These are phyloP conservation scores for Globisporangium paddicum DNA, from an alignment of 352 stramenopile genomes.

Conservation along the genomic window DNA sequence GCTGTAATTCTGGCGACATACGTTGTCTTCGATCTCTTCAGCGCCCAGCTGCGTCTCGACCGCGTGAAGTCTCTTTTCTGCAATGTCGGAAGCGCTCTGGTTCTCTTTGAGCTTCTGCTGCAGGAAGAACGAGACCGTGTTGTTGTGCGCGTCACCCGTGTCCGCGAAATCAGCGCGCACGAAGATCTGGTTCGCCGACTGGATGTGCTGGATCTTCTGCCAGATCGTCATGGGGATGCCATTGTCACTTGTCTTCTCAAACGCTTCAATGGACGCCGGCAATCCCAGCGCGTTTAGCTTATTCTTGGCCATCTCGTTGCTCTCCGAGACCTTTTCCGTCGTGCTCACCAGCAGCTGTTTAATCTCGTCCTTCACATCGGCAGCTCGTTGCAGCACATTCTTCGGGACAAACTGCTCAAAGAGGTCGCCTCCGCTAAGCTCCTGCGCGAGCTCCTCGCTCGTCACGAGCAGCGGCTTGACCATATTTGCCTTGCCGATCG, in stretches of 20 bases:
- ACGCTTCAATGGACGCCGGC: constrained; percentile 74
- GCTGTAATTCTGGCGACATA: constrained; percentile 66
- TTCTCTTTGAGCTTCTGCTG: constrained; percentile 52
- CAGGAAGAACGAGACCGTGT: constrained; percentile 31
- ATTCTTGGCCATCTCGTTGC: constrained; percentile 45
- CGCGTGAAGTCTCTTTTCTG: constrained; percentile 50
- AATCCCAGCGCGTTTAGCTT: constrained; percentile 55
- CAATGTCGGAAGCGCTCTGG: constrained; percentile 37
- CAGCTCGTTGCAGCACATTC: constrained; percentile 38
- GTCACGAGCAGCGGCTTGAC: constrained; percentile 49
- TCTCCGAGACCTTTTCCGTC: constrained; percentile 35
- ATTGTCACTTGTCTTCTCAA: constrained; percentile 58
- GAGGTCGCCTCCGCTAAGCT: constrained; percentile 52
- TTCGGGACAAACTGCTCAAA: constrained; percentile 71
- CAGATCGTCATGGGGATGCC: constrained; percentile 51
- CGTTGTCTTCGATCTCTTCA: constrained; percentile 66
- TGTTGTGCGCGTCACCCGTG: constrained; percentile 10
- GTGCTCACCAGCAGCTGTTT: constrained; percentile 34
- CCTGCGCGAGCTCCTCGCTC: constrained; percentile 43
- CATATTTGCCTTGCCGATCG: constrained; percentile 63
- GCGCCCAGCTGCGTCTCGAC: constrained; percentile 47
- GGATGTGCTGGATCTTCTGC: constrained; percentile 49
- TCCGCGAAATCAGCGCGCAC: constrained; percentile 12
- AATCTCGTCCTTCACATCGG: constrained; percentile 46
- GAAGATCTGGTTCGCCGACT: constrained; percentile 18